phyloP scores from a whole-genome alignment of 2,329 filamentous ascomycete genomes.

The Nigrospora osmanthi region DNA sequence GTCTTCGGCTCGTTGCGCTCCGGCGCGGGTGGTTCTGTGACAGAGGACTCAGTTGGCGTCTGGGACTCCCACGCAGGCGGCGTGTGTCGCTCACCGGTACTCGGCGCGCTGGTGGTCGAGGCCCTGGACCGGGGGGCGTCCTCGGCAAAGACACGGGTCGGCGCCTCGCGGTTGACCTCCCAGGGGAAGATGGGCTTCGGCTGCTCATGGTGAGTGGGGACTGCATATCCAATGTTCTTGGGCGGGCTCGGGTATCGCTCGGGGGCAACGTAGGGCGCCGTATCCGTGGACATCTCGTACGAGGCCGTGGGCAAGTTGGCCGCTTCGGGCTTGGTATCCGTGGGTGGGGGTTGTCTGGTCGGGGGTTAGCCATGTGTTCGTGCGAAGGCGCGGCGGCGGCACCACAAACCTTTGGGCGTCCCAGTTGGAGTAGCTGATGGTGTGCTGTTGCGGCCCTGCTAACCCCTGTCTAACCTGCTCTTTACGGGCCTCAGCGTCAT shows the following conservation, averaged over 20 bases:
- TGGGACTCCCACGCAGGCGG: slow-evolving; percentile 8
- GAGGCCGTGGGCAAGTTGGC: slow-evolving; percentile 69
- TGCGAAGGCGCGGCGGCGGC: background rate
- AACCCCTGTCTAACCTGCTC: slow-evolving; percentile 25
- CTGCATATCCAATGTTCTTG: slow-evolving; percentile 80
- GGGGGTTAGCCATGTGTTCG: background rate
- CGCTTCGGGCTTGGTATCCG: slow-evolving; percentile 73
- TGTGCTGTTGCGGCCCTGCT: slow-evolving; percentile 24
- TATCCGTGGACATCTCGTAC: slow-evolving; percentile 78
- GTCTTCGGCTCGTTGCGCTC: slow-evolving; percentile 35
- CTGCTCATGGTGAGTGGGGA: slow-evolving; percentile 57
- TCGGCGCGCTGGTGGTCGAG: slow-evolving; percentile 5
- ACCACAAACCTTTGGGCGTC: slow-evolving; percentile 44
- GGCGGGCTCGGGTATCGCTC: slow-evolving; percentile 73
- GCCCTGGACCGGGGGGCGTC: slow-evolving; percentile 25
- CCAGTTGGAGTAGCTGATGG: slow-evolving; percentile 31
- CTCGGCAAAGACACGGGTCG: slow-evolving; percentile 58
- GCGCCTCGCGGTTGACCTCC: slow-evolving; percentile 61
- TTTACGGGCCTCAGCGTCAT: slow-evolving; percentile 39
- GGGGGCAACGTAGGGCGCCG: slow-evolving; percentile 69
- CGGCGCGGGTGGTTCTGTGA: slow-evolving; percentile 26
- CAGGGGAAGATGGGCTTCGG: slow-evolving; percentile 80
- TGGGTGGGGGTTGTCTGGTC: slow-evolving; percentile 52
- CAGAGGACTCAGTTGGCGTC: slow-evolving; percentile 23
- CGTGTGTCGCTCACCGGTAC: slow-evolving; percentile 7